Base-by-base conservation (phyloP, 768 basidiomycete genomes). In the Amanita exitialis region DNA sequence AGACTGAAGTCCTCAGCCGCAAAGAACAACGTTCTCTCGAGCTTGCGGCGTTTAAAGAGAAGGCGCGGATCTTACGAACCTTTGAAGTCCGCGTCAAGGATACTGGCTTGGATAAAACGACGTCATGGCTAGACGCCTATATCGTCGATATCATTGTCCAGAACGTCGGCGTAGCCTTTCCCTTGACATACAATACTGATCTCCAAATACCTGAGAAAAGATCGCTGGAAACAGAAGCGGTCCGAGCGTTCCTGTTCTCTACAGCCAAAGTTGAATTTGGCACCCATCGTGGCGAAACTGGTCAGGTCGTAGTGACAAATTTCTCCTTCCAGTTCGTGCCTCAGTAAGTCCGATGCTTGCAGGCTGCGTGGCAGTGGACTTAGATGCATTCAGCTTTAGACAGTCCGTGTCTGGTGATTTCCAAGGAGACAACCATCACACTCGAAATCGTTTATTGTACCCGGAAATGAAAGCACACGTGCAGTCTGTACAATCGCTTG, bases 161-260 rank as follows among this genome's bases (percentile, higher is more conserved):
- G 25, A 81, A 85, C 57, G 73, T 97, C 32, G 93, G 93, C n/a
- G 78, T 92, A 3, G 94, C 91, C 4, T 90, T 98, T 58, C 95
- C 95, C 0, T 71, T 97, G 23, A 77, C 76, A 0, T 72, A 82
- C 48, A 76, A 81, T 49, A 73, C 75, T 54, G 75, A 78, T 23
- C 67, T 86, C 6, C 77, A 76, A 49, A 58, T 80, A 30, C 73
- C 75, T 25, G 69, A 61, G 20, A 62, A 66, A 45, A 70, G 67
- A 48, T 62, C 61, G 51, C 64, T 63, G 36, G 72, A 75, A 47
- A 66, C 63, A 15, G 56, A 65, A 7, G 67, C 78, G 28, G 76
- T 88, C 28, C 80, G 82, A 6, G 94, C 94, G 0, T 89, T 98
- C 66, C 66, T 98, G 20, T 85, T 93, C 60, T 86, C 91, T 2